Conservation (phyloP, 176 grass and related monocot genomes). For the Triticum aestivum region IWGSC_CS_RefSeq_v2.1 NC_057814.1:370772205-370772704, state of each 20-base stretch:
- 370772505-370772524: slow-evolving; percentile 36
- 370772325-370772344: not conserved
- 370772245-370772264: not conserved
- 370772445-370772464: slow-evolving; percentile 7
- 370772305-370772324: not conserved
- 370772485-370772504: slow-evolving; percentile 50
- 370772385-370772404: slow-evolving; percentile 65
- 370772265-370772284: slow-evolving; percentile 26
- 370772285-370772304: slow-evolving; percentile 37
- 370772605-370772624: slow-evolving; percentile 55
- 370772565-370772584: slow-evolving; percentile 50
- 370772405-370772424: slow-evolving; percentile 60
- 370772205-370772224: slow-evolving; percentile 29
- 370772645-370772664: slow-evolving; percentile 82
- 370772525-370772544: slow-evolving; percentile 69
- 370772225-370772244: not conserved
- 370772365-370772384: slow-evolving; percentile 29
- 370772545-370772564: slow-evolving; percentile 67
- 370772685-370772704: slow-evolving; percentile 38
- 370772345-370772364: slow-evolving; percentile 7
- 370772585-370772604: slow-evolving; percentile 53
- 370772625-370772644: slow-evolving; percentile 73
- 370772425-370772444: slow-evolving; percentile 69
- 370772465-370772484: slow-evolving; percentile 17
- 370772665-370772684: slow-evolving; percentile 76